Conservation (phyloP, 2,329 filamentous ascomycete genomes). For the Pseudogymnoascus destructans region DNA sequence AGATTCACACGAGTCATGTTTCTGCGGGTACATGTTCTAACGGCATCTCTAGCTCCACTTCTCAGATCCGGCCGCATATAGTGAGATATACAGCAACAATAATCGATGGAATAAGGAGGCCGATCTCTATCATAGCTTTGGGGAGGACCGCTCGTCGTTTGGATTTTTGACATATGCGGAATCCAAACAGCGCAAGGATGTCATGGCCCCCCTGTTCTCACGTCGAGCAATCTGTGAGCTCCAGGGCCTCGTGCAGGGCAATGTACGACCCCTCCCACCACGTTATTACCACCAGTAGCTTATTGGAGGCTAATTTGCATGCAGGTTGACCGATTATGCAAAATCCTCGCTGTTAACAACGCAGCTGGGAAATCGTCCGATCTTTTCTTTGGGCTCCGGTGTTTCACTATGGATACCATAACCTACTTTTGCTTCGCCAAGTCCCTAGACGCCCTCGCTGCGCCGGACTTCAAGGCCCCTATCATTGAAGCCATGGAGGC, state of each 20-base stretch:
- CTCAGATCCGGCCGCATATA: conserved; percentile 29
- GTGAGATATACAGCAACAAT: conserved; percentile 31
- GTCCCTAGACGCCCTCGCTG: conserved; percentile 28
- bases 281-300: not conserved
- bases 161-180: conserved; percentile 29
- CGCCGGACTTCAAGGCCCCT: conserved; percentile 30
- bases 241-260: conserved; percentile 28
- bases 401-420: conserved; percentile 29
- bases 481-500: conserved; percentile 32
- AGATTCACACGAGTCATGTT: not conserved
- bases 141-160: conserved; percentile 31
- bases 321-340: conserved; percentile 24
- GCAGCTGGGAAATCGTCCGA: conserved; percentile 20
- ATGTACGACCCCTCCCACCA: conserved; percentile 17
- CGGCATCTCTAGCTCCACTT: conserved; percentile 29
- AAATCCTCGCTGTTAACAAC: conserved; percentile 22
- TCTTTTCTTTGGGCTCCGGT: conserved; percentile 26
- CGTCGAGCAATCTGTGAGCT: conserved; percentile 27
- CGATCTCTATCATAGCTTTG: conserved; percentile 29
- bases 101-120: conserved; percentile 32
- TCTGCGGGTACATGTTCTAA: not conserved
- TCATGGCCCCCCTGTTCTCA: conserved; percentile 32
- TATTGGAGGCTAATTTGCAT: conserved; percentile 2
- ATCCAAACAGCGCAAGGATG: conserved; percentile 30
- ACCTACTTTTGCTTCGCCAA: conserved; percentile 31